These are phyloP conservation scores for Dianthus caryophyllus DNA, from an alignment of 148 eudicot species.

Conservation along the genomic window DNA sequence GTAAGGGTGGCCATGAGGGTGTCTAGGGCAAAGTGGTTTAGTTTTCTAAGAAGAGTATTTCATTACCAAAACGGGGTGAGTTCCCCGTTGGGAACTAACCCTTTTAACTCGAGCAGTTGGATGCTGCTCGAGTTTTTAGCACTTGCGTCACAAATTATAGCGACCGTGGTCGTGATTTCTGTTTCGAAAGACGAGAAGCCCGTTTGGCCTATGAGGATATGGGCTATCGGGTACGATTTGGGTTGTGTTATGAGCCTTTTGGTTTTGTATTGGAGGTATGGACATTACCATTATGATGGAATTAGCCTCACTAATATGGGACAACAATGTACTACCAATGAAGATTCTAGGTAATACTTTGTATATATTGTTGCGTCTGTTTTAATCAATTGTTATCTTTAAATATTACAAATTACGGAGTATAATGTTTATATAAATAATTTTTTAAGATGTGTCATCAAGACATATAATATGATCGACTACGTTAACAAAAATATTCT, in stretches of 20 bases:
- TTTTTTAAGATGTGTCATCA: no score
- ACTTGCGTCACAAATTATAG: constrained; percentile 47
- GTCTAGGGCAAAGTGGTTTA: constrained; percentile 78
- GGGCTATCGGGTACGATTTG: constrained; percentile 73
- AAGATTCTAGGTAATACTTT: constrained; percentile 46
- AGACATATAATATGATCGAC: no score
- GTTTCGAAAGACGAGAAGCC: constrained; percentile 67
- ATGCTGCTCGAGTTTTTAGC: constrained; percentile 53
- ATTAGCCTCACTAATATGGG: constrained; percentile 37
- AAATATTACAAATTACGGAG: no score
- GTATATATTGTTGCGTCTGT: no score
- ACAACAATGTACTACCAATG: constrained; percentile 39
- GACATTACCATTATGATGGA: constrained; percentile 32
- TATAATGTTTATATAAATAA: no score
- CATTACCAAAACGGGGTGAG: constrained; percentile 78
- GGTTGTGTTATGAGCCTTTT: constrained; percentile 65
- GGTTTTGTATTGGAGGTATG: constrained; percentile 55
- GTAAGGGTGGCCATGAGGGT: constrained; percentile 63
- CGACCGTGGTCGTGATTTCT: constrained; percentile 39
- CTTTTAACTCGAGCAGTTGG: constrained; percentile 66
- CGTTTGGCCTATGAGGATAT: constrained; percentile 89
- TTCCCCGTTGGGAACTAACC: constrained; percentile 62
- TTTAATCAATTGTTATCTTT: no score
- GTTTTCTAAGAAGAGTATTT: constrained; percentile 70
- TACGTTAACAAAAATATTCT: no score